phyloP scores from a whole-genome alignment of 306 rosid species.

The Styphnolobium japonicum region DNA sequence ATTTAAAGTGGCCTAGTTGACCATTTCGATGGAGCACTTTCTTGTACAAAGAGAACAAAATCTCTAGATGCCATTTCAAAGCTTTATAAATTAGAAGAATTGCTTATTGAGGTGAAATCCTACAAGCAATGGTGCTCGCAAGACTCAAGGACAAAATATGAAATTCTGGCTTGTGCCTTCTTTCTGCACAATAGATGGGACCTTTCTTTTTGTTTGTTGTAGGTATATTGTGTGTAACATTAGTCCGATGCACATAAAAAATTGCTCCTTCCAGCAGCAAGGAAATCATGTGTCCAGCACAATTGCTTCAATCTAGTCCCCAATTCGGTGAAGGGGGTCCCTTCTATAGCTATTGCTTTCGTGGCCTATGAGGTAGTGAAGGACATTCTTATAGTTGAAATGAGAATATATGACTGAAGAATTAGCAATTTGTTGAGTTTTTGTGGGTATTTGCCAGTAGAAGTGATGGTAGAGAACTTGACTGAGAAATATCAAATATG shows the following conservation, averaged over 20 bases:
- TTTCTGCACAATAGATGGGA: no score
- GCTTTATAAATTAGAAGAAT: no score
- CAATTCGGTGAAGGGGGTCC: background rate
- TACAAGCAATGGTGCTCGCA: no score
- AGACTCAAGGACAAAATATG: no score
- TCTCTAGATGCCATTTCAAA: slow-evolving; percentile 2
- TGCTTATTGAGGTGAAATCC: no score
- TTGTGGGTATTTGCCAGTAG: background rate
- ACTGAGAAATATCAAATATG: background rate
- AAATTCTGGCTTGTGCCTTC: no score
- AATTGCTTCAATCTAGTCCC: background rate
- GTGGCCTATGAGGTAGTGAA: background rate
- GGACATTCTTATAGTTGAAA: background rate
- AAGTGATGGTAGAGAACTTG: no score
- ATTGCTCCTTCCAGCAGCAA: slow-evolving; percentile 4
- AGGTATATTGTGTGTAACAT: background rate
- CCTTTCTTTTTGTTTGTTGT: no score
- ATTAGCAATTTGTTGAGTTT: background rate
- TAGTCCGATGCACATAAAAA: background rate
- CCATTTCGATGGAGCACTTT: slow-evolving; percentile 2
- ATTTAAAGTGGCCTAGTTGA: background rate
- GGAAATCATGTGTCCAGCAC: slow-evolving; percentile 51
- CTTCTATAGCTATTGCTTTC: background rate
- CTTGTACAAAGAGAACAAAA: background rate
- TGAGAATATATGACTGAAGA: background rate